Conservation (phyloP, 352 stramenopile genomes). For the Phytophthora sojae region DNA sequence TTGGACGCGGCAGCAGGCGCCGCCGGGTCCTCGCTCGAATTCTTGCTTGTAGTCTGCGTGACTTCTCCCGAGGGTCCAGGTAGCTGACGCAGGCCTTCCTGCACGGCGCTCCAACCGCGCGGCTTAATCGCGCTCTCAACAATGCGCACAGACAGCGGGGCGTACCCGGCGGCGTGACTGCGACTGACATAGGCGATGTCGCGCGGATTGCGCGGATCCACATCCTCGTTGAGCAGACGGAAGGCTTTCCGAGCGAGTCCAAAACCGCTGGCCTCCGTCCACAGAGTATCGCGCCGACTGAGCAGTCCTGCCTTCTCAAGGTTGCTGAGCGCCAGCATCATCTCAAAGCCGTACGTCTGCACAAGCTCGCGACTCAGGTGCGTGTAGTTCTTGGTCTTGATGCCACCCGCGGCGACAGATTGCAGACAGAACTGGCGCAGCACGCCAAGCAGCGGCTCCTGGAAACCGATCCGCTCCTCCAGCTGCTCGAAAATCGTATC, state of each 20-base stretch:
- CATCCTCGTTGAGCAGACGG: slow-evolving; percentile 95
- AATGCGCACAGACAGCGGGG: slow-evolving; percentile 93
- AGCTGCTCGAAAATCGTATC: slow-evolving; percentile 95
- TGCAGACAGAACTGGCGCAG: slow-evolving; percentile 95
- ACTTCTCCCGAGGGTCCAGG: slow-evolving; percentile 84
- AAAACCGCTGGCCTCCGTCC: slow-evolving; percentile 89
- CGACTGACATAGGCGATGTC: slow-evolving; percentile 94
- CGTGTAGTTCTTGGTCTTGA: slow-evolving; percentile 96
- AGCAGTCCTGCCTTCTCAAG: slow-evolving; percentile 95
- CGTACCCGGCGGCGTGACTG: slow-evolving; percentile 91
- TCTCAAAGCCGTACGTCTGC: slow-evolving; percentile 98
- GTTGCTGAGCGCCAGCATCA: slow-evolving; percentile 92
- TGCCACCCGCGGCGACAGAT: slow-evolving; percentile 92
- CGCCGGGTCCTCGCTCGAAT: slow-evolving; percentile 47
- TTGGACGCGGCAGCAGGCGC: slow-evolving; percentile 46
- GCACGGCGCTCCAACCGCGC: slow-evolving; percentile 76
- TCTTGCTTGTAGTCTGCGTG: slow-evolving; percentile 58
- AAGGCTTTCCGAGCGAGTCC: slow-evolving; percentile 89
- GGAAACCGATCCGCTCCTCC: slow-evolving; percentile 95
- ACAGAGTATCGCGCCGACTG: slow-evolving; percentile 88
- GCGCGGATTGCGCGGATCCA: slow-evolving; percentile 93
- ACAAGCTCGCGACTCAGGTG: slow-evolving; percentile 94
- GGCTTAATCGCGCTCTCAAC: slow-evolving; percentile 90
- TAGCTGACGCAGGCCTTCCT: slow-evolving; percentile 87
- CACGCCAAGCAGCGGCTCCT: slow-evolving; percentile 92